Evolutionary conservation across 345 rosid species (phyloP), one percentile per base, ranked within the genome.

Genomic region (Salix exigua): DNA sequence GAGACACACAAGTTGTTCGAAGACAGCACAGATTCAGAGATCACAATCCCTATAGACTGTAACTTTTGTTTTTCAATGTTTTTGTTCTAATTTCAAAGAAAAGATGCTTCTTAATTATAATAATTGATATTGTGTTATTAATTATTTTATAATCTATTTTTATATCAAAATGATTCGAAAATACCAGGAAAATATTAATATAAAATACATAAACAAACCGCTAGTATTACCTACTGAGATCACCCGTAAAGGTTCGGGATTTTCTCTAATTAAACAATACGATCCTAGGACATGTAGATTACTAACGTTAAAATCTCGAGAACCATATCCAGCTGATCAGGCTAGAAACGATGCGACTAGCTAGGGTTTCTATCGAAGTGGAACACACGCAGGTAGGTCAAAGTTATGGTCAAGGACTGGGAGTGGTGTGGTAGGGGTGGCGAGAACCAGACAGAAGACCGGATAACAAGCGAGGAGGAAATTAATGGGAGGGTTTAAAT

Each of bases 401-500:
- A 3, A 23, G 63, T 58, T 23, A n/a, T 11, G 63, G 63, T 23
- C 28, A 58, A 58, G 25, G 3, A n/a, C 63, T 58, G n/a, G 63
- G 28, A 10, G 11, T 10, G 63, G 61, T 2, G 1, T 21, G 61
- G 61, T 55, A 21, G 62, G 62, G 11, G 14, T 4, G 26, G 62
- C 9, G 62, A 55, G 26, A 66, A 7, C 21, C 44, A 71, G 79
- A 78, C 79, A 75, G 37, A 19, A 28, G 48, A 61, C 42, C 84
- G 38, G 79, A 55, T 62, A 40, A 78, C 77, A 72, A 26, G 85
- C 68, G 12, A 66, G 55, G 72, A 75, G 82, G 28, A 80, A 80
- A 76, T 19, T 67, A 55, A 63, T 40, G 73, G 74, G 76, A 18
- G 53, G 46, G 25, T 37, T 50, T 12, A 10, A 25, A 74, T 63